These are phyloP conservation scores for Wickerhamiella allomyrinae DNA, from an alignment of 805 yeast species.

Conservation along the genomic window DNA sequence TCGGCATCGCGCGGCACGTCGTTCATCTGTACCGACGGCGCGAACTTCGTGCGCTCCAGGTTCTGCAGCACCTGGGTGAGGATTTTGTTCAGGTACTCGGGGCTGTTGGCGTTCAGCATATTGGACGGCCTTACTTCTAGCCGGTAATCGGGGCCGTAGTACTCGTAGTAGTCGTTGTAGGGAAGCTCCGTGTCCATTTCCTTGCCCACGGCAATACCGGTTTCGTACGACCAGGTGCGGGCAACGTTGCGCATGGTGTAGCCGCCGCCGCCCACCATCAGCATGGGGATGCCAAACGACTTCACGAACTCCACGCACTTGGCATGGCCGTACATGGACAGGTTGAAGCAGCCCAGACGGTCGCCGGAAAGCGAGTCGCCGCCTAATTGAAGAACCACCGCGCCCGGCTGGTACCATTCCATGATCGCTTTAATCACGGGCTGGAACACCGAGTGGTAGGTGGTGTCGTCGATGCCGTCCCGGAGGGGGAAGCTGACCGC, in stretches of 20 bases:
- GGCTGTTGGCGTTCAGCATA: constrained; percentile 91
- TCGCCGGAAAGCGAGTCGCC: constrained; percentile 93
- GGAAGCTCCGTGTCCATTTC: constrained; percentile 47
- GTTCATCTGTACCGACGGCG: constrained; percentile 93
- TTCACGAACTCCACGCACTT: constrained; percentile 85
- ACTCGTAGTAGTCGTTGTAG: constrained; percentile 91
- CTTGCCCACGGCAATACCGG: constrained; percentile 59
- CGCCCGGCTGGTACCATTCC: constrained; percentile 83
- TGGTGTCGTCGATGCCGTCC: constrained; percentile 91
- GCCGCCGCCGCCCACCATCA: constrained; percentile 95
- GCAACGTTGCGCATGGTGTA: constrained; percentile 93
- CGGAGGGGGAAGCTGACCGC: constrained; percentile 83
- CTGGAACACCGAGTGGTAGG: constrained; percentile 62
- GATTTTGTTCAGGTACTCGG: constrained; percentile 79
- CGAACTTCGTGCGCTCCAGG: constrained; percentile 80
- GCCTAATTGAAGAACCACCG: constrained; percentile 92
- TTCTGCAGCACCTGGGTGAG: constrained; percentile 61
- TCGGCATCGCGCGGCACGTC: constrained; percentile 81
- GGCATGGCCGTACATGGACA: constrained; percentile 86
- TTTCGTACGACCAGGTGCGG: constrained; percentile 91
- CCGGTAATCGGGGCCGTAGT: constrained; percentile 93
- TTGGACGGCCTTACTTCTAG: constrained; percentile 89
- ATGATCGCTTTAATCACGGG: constrained; percentile 69
- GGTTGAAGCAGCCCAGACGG: constrained; percentile 83
- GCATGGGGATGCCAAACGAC: constrained; percentile 77